Percentiles rank a stretch among this genome's conserved stretches.
These are phyloP conservation scores for Phialophora tarda DNA, from an alignment of 2,329 filamentous ascomycete species.

Conservation along the genomic window DNA sequence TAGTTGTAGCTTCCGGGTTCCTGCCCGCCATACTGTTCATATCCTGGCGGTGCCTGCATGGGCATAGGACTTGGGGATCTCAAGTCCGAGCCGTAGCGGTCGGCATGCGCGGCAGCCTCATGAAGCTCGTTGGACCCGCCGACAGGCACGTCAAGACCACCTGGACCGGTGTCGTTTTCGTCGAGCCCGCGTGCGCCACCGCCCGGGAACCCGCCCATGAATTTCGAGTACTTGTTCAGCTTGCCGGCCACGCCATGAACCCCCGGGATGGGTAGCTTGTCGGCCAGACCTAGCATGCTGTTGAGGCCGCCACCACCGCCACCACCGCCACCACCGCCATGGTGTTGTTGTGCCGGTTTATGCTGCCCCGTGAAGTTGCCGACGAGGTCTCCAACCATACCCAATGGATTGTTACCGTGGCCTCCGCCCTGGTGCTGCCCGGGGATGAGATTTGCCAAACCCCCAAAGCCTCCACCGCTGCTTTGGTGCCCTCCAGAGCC, in stretches of 20 bases:
- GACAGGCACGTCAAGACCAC: conserved; percentile 23
- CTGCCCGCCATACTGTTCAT: conserved; percentile 33
- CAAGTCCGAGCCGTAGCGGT: conserved; percentile 9
- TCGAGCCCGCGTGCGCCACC: conserved; percentile 33
- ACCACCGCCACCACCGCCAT: conserved; percentile 25
- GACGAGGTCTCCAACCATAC: conserved; percentile 32
- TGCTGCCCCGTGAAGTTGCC: conserved; percentile 29
- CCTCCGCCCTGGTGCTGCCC: conserved; percentile 23
- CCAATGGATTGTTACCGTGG: conserved; percentile 26
- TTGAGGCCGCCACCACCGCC: conserved; percentile 33
- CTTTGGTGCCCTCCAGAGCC: conserved; percentile 17
- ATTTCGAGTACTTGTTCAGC: conserved; percentile 38
- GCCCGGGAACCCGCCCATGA: conserved; percentile 31
- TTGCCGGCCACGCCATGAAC: conserved; percentile 28
- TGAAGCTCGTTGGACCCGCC: conserved; percentile 30
- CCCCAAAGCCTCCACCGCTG: conserved; percentile 27
- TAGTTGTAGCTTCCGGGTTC: conserved; percentile 16
- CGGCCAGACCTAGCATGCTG: conserved; percentile 36
- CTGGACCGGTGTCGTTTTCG: conserved; percentile 18
- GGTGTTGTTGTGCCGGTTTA: conserved; percentile 23
- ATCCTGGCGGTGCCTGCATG: conserved; percentile 30
- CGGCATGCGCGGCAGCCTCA: conserved; percentile 28
- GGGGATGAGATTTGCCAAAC: conserved; percentile 30
- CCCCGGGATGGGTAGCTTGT: conserved; percentile 39
- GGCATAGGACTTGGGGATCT: conserved; percentile 34